Base-by-base conservation (phyloP, 805 yeast genomes). In the Metschnikowia continentalis region DNA sequence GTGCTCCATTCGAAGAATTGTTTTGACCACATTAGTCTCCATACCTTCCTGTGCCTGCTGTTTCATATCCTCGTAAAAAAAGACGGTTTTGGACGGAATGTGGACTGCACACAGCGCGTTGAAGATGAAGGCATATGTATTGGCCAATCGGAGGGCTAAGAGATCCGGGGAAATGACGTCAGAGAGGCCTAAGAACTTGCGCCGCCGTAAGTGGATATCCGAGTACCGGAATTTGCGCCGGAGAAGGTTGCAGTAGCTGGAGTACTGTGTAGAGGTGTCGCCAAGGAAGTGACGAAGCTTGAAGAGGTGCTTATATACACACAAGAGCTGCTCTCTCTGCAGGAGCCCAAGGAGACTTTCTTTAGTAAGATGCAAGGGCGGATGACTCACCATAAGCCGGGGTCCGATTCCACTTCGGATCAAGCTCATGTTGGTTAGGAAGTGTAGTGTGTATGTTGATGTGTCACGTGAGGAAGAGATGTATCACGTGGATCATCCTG, bases 221-320 rank as follows among this genome's bases (percentile, higher is more conserved):
- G 36, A 37, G 35, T 26, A 43, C 10, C 20, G 7, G 38, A 72
- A 66, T 20, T 44, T 52, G 37, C 73, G 56, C 46, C 70, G 60
- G 40, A 71, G 35, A 10, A 64, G 44, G 8, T 55, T 60, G 23
- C 50, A 51, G 52, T 63, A 69, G 30, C 55, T 50, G 42, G 30
- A 2, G 41, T 47, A 47, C 32, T 49, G 53, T 15, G 20, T 40
- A 19, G 36, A 35, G 7, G 56, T 59, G 6, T 50, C 51, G 30
- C 60, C 61, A 4, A 66, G 53, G 39, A 67, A 42, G 32, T 63
- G 54, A 15, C 77, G 62, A 19, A 73, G 58, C 32, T 61, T 59
- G 54, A 56, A 72, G 40, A 73, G 65, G 42, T 58, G 63, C 52
- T 66, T 71, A 53, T 74, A 74, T 2, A 62, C 51, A 15, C 52